These are phyloP conservation scores for Diaporthe sp. DNA, from an alignment of 2,329 filamentous ascomycete genomes.

Conservation along the genomic window DNA sequence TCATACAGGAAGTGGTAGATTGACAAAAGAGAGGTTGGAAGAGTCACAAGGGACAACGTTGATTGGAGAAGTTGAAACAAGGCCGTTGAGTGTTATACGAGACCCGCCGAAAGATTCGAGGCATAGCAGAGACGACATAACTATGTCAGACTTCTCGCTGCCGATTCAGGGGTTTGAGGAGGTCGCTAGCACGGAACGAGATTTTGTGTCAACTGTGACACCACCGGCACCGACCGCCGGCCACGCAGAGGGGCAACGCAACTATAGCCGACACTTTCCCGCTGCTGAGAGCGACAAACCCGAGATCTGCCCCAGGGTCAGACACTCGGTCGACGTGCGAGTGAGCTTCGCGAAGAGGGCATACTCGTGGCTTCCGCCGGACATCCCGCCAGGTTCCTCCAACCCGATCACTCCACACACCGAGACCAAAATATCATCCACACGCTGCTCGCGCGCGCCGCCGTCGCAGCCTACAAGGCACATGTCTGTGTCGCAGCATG, in stretches of 20 bases:
- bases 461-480: neutral
- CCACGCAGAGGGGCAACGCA: neutral
- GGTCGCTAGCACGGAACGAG: neutral
- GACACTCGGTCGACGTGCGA: slow-evolving; percentile 22
- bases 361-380: slow-evolving; percentile 25
- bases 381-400: neutral
- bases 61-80: slow-evolving; percentile 8
- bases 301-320: slow-evolving; percentile 19
- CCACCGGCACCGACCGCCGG: neutral
- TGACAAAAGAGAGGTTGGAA: slow-evolving; percentile 9
- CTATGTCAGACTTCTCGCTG: slow-evolving; percentile 23
- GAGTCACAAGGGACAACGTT: slow-evolving; percentile 22
- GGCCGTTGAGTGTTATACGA: neutral
- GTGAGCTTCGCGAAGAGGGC: slow-evolving; percentile 18
- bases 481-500: neutral
- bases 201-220: neutral
- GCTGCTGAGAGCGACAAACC: neutral
- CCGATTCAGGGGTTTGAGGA: slow-evolving; percentile 13
- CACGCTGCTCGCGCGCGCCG: slow-evolving; percentile 18
- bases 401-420: slow-evolving; percentile 8
- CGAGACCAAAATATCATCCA: slow-evolving; percentile 24
- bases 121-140: slow-evolving; percentile 9
- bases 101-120: neutral
- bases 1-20: neutral
- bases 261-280: neutral